Percentiles rank a stretch among this genome's conserved stretches.
These are phyloP conservation scores for Centaurea solstitialis DNA, from an alignment of 129 eudicot genomes.

Conservation along the genomic window DNA sequence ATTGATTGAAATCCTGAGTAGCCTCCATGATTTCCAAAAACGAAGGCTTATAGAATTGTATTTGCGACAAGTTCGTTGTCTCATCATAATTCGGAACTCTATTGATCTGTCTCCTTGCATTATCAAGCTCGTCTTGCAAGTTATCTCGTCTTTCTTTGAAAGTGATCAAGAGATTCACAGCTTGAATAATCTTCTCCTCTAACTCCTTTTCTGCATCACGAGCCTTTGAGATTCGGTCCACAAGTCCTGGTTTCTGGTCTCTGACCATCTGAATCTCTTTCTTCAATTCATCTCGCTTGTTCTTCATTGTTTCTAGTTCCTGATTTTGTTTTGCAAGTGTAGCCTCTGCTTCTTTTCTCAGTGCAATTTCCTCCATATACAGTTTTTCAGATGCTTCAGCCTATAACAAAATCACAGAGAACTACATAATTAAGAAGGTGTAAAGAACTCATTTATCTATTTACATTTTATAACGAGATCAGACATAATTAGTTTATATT, in stretches of 20 bases:
- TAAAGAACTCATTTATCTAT: not conserved
- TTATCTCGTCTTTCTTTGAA: conserved; percentile 62
- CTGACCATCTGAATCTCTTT: conserved; percentile 53
- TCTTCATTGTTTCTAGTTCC: conserved; percentile 53
- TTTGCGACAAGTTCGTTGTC: conserved; percentile 5
- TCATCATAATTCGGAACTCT: conserved; percentile 34
- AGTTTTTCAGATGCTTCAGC: conserved; percentile 61
- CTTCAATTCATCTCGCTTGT: conserved; percentile 39
- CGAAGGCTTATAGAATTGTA: conserved; percentile 45
- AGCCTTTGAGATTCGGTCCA: conserved; percentile 47
- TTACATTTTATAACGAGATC: not conserved
- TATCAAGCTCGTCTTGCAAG: conserved; percentile 49
- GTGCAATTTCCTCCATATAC: conserved; percentile 43
- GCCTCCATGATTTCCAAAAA: conserved; percentile 76
- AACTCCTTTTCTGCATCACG: conserved; percentile 51
- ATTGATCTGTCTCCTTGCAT: conserved; percentile 44
- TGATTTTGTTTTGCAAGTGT: conserved; percentile 40
- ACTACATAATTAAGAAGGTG: conserved; percentile 3
- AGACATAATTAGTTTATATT: conserved; percentile 6
- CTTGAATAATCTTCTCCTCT: conserved; percentile 81
- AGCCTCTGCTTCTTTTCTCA: conserved; percentile 54
- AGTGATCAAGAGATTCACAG: conserved; percentile 67
- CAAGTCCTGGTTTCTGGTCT: conserved; percentile 50
- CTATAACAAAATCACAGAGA: conserved; percentile 38
- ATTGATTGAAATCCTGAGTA: conserved; percentile 69